phyloP scores from a whole-genome alignment of 2,329 filamentous ascomycete species.

The Rhynchosporium graminicola region DNA sequence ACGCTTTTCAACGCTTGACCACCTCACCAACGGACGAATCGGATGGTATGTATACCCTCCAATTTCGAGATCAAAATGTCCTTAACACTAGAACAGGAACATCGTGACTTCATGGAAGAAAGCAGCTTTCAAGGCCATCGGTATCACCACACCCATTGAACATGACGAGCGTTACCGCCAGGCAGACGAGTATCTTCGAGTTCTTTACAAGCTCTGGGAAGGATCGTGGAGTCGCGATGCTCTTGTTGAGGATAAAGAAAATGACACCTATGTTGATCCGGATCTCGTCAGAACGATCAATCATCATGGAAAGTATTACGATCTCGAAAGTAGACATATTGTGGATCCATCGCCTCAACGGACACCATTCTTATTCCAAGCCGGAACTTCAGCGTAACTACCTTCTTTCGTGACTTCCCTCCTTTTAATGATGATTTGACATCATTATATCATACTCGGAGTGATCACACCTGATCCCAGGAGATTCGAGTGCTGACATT shows the following conservation, averaged over 20 bases:
- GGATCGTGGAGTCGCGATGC: conserved; percentile 63
- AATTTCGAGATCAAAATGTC: background rate
- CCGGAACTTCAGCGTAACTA: conserved; percentile 61
- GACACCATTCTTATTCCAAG: conserved; percentile 69
- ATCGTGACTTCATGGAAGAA: conserved; percentile 67
- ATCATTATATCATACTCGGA: no score
- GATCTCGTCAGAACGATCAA: conserved; percentile 62
- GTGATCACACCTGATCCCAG: background rate
- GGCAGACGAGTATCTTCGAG: conserved; percentile 64
- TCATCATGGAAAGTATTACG: conserved; percentile 64
- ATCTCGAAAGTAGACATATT: conserved; percentile 63
- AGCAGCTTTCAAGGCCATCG: conserved; percentile 63
- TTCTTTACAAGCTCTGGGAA: conserved; percentile 67
- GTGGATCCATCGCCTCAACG: conserved; percentile 67
- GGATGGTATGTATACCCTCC: conserved; percentile 52
- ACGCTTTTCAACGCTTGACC: conserved; percentile 66
- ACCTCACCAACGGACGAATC: conserved; percentile 61
- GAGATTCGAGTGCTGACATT: background rate
- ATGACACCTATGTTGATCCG: conserved; percentile 50
- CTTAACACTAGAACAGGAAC: conserved; percentile 51
- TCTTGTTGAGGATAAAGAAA: conserved; percentile 45
- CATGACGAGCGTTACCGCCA: conserved; percentile 67
- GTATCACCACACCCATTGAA: conserved; percentile 55
- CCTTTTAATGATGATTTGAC: no score
- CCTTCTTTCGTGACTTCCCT: conserved; percentile 55